Conservation (phyloP, 768 basidiomycete species). For the Pholiota microspora region DNA sequence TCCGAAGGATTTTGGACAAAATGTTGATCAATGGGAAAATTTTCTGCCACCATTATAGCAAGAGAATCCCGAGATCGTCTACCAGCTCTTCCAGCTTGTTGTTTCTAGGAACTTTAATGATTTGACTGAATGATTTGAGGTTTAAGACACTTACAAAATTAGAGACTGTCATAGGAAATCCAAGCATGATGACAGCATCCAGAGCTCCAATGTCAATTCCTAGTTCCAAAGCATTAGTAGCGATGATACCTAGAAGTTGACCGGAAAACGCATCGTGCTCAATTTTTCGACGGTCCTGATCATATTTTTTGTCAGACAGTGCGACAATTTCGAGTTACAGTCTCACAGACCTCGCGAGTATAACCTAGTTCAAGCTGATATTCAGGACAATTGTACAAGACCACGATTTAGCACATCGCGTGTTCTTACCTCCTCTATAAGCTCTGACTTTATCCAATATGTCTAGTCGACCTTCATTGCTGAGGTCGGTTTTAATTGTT, state of each 20-base stretch:
- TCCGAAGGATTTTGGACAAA: slow-evolving; percentile 70
- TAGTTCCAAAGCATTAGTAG: slow-evolving; percentile 88
- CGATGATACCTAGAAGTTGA: slow-evolving; percentile 78
- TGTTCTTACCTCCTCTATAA: slow-evolving; percentile 72
- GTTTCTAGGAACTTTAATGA: slow-evolving; percentile 46
- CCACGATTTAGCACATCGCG: background rate
- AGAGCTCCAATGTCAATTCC: slow-evolving; percentile 90
- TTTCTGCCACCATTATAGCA: slow-evolving; percentile 68
- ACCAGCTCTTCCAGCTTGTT: slow-evolving; percentile 88
- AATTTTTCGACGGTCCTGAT: slow-evolving; percentile 72
- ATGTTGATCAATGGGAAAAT: slow-evolving; percentile 70
- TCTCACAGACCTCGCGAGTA: slow-evolving; percentile 53
- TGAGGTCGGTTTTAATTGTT: slow-evolving; percentile 65
- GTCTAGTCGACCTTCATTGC: slow-evolving; percentile 72
- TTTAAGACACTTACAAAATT: slow-evolving; percentile 61
- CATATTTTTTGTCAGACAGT: background rate
- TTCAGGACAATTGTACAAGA: background rate
- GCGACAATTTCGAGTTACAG: background rate
- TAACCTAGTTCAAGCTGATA: slow-evolving; percentile 47
- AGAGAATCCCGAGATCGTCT: slow-evolving; percentile 79
- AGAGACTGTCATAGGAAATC: slow-evolving; percentile 76
- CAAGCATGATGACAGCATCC: slow-evolving; percentile 87
- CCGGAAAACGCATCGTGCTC: slow-evolving; percentile 88
- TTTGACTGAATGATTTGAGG: background rate
- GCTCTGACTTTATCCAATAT: slow-evolving; percentile 74